A percentile compares a stretch with the other conserved stretches of the same genome.
phyloP scores from a whole-genome alignment of 306 rosid genomes.

The Acacia melanoxylon region DNA sequence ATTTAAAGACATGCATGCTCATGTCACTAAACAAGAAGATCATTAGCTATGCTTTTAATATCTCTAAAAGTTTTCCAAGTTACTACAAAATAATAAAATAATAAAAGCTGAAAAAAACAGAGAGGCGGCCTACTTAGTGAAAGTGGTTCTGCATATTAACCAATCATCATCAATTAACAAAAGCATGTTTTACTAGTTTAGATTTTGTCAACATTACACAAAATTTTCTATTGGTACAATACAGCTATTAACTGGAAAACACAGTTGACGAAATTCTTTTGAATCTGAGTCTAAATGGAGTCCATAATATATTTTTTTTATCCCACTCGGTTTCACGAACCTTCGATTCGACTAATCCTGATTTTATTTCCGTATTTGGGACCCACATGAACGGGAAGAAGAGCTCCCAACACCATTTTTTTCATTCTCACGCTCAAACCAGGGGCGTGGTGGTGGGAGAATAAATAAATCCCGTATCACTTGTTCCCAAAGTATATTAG shows the following conservation, averaged over 20 bases:
- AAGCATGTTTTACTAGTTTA: neutral
- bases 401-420: too few species aligned
- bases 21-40: conserved; percentile 13
- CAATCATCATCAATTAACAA: neutral
- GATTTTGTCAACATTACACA: neutral
- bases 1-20: conserved; percentile 14
- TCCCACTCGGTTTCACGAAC: too few species aligned
- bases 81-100: neutral
- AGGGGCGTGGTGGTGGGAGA: too few species aligned
- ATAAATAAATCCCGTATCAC: too few species aligned
- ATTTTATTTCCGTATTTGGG: too few species aligned
- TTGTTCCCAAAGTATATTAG: too few species aligned
- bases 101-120: neutral
- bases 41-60: conserved; percentile 21
- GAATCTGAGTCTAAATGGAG: neutral
- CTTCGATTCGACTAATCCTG: too few species aligned
- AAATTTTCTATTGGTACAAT: neutral
- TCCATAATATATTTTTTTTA: too few species aligned
- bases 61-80: neutral
- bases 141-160: neutral
- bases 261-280: too few species aligned
- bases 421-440: too few species aligned
- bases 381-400: too few species aligned
- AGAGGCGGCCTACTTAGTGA: neutral
- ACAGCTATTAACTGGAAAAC: neutral